Percentiles rank a stretch among this genome's conserved stretches.
Evolutionary conservation across 2,329 filamentous ascomycete species (phyloP).

Genomic region (Calonectria ilicicola): DNA sequence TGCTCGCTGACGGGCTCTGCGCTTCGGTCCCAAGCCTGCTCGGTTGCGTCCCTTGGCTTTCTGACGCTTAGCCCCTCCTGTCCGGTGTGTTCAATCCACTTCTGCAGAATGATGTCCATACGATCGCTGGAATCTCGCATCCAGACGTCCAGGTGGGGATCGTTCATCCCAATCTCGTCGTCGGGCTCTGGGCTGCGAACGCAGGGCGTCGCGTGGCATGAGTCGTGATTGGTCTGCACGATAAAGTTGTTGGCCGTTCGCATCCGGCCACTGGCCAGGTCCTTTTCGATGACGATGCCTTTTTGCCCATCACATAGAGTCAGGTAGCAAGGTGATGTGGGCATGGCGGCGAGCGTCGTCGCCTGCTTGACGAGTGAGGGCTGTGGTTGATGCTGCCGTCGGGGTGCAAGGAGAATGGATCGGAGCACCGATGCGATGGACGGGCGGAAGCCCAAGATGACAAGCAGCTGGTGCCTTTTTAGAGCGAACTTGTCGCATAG

Average conservation of each 20-base stretch:
- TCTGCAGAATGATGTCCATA: slow-evolving; percentile 3
- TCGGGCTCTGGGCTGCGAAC: background rate
- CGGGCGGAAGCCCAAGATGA: background rate
- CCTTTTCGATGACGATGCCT: slow-evolving; percentile 25
- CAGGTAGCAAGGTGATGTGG: background rate
- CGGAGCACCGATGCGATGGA: background rate
- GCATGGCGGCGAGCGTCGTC: background rate
- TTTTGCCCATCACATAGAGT: slow-evolving; percentile 34
- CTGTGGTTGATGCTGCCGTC: too few relatives aligned
- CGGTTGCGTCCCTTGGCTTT: background rate
- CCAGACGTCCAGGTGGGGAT: slow-evolving; percentile 20
- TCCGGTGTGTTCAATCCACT: slow-evolving; percentile 15
- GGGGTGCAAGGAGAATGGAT: background rate
- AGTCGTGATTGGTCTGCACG: slow-evolving; percentile 68
- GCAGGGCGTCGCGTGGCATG: slow-evolving; percentile 23
- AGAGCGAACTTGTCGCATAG: background rate
- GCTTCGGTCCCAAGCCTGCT: background rate
- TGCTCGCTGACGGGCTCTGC: slow-evolving; percentile 10
- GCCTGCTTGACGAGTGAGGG: background rate
- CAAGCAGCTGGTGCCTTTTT: background rate
- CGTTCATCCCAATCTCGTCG: background rate
- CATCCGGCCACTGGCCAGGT: slow-evolving; percentile 49
- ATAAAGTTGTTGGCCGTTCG: slow-evolving; percentile 63
- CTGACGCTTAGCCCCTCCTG: slow-evolving; percentile 26
- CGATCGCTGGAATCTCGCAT: slow-evolving; percentile 11